These are phyloP conservation scores for Eruca vesicaria DNA, from an alignment of 441 rosid genomes.

Conservation along the genomic window DNA sequence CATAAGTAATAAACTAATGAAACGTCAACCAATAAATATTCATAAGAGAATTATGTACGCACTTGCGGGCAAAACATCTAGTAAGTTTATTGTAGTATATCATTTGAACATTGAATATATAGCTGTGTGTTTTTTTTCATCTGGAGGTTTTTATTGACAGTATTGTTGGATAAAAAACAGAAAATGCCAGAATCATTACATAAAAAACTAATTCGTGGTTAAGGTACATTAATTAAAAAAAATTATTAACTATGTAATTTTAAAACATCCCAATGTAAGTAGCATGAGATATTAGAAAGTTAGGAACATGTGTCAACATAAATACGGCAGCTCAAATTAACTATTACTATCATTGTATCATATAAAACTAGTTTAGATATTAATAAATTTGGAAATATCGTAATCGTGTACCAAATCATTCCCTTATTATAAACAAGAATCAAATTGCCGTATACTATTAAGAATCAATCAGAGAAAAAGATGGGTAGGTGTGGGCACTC, in stretches of 20 bases:
- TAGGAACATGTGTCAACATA: conserved; percentile 1
- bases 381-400: conserved; percentile 23
- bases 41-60: no score
- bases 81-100: no score
- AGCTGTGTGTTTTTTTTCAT: not conserved
- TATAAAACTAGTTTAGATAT: not conserved
- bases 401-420: not conserved
- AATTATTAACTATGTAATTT: no score
- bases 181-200: not conserved
- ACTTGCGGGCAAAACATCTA: no score
- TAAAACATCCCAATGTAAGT: not conserved
- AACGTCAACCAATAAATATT: no score
- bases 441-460: conserved; percentile 8
- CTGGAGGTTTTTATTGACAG: not conserved
- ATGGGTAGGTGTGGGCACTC: conserved; percentile 31
- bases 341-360: not conserved
- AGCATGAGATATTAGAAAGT: not conserved
- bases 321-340: not conserved
- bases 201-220: not conserved
- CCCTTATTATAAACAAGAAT: not conserved
- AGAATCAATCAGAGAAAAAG: conserved; percentile 1
- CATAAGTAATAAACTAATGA: no score
- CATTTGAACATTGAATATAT: no score
- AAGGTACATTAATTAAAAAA: not conserved
- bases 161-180: not conserved